Evolutionary conservation across 371 early-diverging fungal species (phyloP).

Genomic region (Mortierella sp.): DNA sequence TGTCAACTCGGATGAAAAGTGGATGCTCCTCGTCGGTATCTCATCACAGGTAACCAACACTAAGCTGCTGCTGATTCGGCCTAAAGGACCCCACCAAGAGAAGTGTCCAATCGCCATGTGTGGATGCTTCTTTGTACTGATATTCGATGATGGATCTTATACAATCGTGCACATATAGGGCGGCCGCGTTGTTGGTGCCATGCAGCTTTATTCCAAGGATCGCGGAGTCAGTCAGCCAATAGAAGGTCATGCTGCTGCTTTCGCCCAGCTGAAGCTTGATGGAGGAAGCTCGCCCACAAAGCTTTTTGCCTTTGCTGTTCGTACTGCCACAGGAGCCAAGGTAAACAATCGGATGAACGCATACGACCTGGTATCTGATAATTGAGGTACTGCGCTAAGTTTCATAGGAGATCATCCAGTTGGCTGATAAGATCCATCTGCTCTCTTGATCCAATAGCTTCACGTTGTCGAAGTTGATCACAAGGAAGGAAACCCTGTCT

Average conservation of each 20-base stretch:
- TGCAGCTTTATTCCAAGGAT: constrained; percentile 96
- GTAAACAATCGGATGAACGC: constrained; percentile 54
- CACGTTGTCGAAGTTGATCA: constrained; percentile 98
- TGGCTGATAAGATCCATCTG: background rate
- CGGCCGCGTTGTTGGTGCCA: constrained; percentile 93
- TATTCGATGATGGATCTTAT: background rate
- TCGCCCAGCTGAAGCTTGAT: constrained; percentile 91
- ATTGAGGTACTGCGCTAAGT: background rate
- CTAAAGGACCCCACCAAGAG: background rate
- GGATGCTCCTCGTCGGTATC: constrained; percentile 96
- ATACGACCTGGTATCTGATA: too few relatives aligned
- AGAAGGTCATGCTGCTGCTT: constrained; percentile 98
- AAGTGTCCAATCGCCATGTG: background rate
- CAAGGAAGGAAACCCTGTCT: constrained; percentile 91
- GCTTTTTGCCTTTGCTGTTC: constrained; percentile 94
- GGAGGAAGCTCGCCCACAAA: constrained; percentile 84
- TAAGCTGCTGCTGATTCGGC: background rate
- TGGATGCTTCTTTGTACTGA: background rate
- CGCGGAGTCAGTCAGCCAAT: constrained; percentile 95
- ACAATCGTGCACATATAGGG: constrained; percentile 57
- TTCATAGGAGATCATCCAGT: background rate
- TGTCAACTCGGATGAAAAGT: constrained; percentile 90
- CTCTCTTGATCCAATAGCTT: constrained; percentile 66
- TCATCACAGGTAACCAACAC: constrained; percentile 76
- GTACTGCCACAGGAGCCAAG: constrained; percentile 86